Evolutionary conservation across 768 basidiomycete genomes (phyloP).

Genomic region (Pleurotus ostreatus): DNA sequence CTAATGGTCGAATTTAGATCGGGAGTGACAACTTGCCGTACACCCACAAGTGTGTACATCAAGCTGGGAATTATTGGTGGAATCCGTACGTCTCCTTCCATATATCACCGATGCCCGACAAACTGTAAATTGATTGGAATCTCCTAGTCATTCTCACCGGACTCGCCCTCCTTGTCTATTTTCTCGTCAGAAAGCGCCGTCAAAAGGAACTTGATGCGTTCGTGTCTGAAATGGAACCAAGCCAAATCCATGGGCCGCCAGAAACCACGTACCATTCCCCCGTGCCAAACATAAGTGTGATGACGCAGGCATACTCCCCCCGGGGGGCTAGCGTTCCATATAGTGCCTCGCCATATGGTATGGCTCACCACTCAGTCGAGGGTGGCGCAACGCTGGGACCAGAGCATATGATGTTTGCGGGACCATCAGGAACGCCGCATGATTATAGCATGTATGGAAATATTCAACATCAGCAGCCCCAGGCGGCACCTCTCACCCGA

Average conservation of each 20-base stretch:
- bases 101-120: neutral
- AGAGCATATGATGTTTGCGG: constrained; percentile 5
- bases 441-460: neutral
- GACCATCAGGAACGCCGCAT: constrained; percentile 5
- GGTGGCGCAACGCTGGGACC: neutral
- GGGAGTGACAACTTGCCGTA: neutral
- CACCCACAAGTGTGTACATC: neutral
- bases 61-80: neutral
- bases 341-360: constrained; percentile 5
- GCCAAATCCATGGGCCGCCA: constrained; percentile 3
- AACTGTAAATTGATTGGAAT: neutral
- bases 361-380: neutral
- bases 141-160: neutral
- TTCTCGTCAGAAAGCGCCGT: neutral
- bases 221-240: constrained; percentile 5
- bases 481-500: neutral
- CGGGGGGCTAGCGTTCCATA: neutral
- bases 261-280: constrained; percentile 1
- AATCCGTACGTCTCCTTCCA: neutral
- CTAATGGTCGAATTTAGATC: neutral
- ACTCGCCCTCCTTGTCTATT: neutral
- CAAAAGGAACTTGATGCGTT: neutral
- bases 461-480: neutral
- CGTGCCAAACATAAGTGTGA: neutral
- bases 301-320: neutral